Evolutionary conservation across 805 yeast genomes (phyloP).

Genomic region (Candida incommunis): DNA sequence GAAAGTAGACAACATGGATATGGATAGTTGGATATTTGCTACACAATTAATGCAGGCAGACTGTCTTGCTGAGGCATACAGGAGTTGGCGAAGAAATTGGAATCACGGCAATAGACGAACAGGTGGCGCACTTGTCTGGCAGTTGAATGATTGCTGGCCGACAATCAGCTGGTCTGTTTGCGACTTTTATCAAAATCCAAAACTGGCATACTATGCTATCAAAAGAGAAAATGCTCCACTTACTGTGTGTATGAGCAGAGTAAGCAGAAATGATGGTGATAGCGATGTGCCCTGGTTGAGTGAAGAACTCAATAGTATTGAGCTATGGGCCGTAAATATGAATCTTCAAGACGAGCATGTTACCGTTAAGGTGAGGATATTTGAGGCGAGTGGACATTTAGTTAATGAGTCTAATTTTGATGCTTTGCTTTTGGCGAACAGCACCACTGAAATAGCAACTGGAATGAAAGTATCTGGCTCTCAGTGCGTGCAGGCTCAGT

Average conservation of each 20-base stretch:
- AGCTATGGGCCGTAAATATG: constrained; percentile 30
- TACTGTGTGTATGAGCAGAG: constrained; percentile 24
- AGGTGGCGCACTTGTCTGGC: constrained; percentile 43
- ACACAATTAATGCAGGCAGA: constrained; percentile 41
- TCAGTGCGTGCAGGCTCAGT: constrained; percentile 11
- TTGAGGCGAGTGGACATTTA: constrained; percentile 22
- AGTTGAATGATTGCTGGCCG: constrained; percentile 41
- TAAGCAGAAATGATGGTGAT: constrained; percentile 1
- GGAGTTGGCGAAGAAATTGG: constrained; percentile 36
- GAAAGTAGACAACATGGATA: constrained; percentile 21
- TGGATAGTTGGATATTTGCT: constrained; percentile 32
- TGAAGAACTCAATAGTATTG: constrained; percentile 14
- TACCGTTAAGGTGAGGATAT: constrained; percentile 18
- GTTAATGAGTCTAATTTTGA: constrained; percentile 7
- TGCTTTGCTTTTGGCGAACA: constrained; percentile 14
- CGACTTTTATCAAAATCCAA: constrained; percentile 30
- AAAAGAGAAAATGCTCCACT: constrained; percentile 28
- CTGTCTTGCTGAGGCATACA: constrained; percentile 32
- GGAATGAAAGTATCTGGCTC: constrained; percentile 7
- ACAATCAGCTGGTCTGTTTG: constrained; percentile 35
- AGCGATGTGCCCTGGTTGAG: neutral
- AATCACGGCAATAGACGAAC: constrained; percentile 21
- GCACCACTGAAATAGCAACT: constrained; percentile 20
- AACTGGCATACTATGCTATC: constrained; percentile 33
- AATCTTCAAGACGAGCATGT: constrained; percentile 14